Conservation (phyloP, 1,284 basidiomycete genomes). For the Amylostereum areolatum region DNA sequence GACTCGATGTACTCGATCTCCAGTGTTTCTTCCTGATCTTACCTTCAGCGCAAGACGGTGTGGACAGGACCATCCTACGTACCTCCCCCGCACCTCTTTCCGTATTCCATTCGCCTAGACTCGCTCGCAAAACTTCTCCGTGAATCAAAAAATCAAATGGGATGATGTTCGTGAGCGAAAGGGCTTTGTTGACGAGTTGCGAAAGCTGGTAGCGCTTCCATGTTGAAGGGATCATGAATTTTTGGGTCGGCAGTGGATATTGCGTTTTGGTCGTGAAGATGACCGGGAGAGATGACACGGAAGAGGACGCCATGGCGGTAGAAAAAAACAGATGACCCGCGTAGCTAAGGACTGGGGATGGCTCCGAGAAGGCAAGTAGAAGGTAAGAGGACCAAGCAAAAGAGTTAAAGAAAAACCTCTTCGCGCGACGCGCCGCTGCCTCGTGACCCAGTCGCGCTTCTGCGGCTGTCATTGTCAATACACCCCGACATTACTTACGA, state of each 20-base stretch:
- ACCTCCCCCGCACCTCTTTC: conserved; percentile 70
- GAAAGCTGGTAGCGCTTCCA: conserved; percentile 98
- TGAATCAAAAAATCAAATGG: conserved; percentile 94
- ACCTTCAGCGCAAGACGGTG: conserved; percentile 10
- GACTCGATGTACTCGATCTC: conserved; percentile 94
- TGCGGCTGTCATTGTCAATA: too few species aligned
- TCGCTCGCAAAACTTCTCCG: conserved; percentile 75
- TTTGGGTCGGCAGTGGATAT: conserved; percentile 83
- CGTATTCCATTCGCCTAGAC: conserved; percentile 74
- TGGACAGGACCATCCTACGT: conserved; percentile 13
- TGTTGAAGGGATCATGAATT: conserved; percentile 88
- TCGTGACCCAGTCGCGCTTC: too few species aligned
- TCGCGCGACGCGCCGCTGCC: too few species aligned
- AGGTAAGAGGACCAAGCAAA: too few species aligned
- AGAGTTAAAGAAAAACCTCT: too few species aligned
- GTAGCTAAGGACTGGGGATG: too few species aligned
- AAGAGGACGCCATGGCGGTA: too few species aligned
- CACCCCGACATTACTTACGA: too few species aligned
- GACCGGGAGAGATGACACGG: conserved; percentile 47
- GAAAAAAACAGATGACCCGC: too few species aligned
- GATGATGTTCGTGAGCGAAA: conserved; percentile 67
- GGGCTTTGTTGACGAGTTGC: conserved; percentile 93
- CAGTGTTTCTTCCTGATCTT: conserved; percentile 73
- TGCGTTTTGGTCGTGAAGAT: conserved; percentile 76
- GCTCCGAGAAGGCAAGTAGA: too few species aligned